Conservation (phyloP, 495 filamentous ascomycete species). For the Podospora appendiculata region DNA sequence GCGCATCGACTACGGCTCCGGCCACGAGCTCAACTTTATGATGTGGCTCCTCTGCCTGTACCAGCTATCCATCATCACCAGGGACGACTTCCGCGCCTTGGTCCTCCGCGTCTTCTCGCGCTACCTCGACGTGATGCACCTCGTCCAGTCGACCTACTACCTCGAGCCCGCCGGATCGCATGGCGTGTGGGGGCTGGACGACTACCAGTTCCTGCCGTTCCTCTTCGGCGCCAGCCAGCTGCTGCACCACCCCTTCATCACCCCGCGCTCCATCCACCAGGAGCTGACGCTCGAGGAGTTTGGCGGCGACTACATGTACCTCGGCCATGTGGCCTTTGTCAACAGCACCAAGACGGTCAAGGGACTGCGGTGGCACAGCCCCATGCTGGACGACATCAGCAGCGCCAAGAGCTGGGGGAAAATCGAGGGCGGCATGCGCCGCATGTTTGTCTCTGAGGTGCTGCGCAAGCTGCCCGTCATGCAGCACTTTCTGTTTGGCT, state of each 20-base stretch:
- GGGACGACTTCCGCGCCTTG: slow-evolving; percentile 59
- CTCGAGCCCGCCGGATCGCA: slow-evolving; percentile 93
- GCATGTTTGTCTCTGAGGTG: slow-evolving; percentile 94
- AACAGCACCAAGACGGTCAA: slow-evolving; percentile 95
- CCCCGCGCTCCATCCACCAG: slow-evolving; percentile 81
- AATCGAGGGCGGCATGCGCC: slow-evolving; percentile 87
- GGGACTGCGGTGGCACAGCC: slow-evolving; percentile 91
- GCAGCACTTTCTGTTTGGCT: slow-evolving; percentile 95
- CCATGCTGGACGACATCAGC: slow-evolving; percentile 97
- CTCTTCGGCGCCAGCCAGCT: slow-evolving; percentile 90
- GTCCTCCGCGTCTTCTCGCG: slow-evolving; percentile 70
- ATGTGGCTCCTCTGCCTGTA: slow-evolving; percentile 89
- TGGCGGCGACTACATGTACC: slow-evolving; percentile 73
- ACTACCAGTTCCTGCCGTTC: slow-evolving; percentile 97
- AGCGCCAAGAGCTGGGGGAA: slow-evolving; percentile 88
- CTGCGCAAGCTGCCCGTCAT: slow-evolving; percentile 92
- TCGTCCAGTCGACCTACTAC: slow-evolving; percentile 82
- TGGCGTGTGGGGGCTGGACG: slow-evolving; percentile 95
- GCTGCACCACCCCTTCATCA: slow-evolving; percentile 77
- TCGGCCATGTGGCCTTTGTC: slow-evolving; percentile 87
- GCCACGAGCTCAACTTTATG: slow-evolving; percentile 93
- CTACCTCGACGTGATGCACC: slow-evolving; percentile 75
- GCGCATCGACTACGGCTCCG: slow-evolving; percentile 95
- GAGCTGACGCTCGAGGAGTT: slow-evolving; percentile 79
- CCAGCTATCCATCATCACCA: slow-evolving; percentile 60